These are phyloP conservation scores for Suillus paluster DNA, from an alignment of 768 basidiomycete genomes.

Conservation along the genomic window DNA sequence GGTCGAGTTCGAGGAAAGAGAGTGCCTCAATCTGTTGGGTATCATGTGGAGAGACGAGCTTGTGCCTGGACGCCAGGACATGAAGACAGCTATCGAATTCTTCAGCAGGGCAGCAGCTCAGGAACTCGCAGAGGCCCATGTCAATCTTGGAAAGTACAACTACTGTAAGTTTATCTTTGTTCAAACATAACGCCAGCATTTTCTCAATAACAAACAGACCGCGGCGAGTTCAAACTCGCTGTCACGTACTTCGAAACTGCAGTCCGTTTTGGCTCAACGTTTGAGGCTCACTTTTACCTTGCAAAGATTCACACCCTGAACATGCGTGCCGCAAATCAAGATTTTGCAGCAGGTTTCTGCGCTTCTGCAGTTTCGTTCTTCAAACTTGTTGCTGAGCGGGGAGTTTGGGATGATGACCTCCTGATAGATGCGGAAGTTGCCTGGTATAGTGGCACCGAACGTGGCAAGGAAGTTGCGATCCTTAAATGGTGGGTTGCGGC, in stretches of 20 bases:
- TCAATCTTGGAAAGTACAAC: conserved; percentile 85
- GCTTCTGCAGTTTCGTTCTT: conserved; percentile 91
- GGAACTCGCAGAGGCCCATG: conserved; percentile 91
- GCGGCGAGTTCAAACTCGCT: conserved; percentile 69
- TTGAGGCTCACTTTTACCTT: conserved; percentile 94
- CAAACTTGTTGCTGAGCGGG: conserved; percentile 91
- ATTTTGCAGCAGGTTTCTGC: conserved; percentile 73
- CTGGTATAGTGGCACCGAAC: conserved; percentile 72
- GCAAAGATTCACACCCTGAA: conserved; percentile 78
- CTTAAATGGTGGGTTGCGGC: conserved; percentile 95
- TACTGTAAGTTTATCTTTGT: conserved; percentile 48
- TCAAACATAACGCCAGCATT: background rate
- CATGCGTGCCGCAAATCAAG: conserved; percentile 43
- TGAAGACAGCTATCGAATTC: conserved; percentile 61
- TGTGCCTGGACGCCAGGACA: conserved; percentile 67
- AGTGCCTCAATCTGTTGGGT: conserved; percentile 88
- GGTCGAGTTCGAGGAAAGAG: conserved; percentile 77
- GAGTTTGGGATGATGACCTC: conserved; percentile 83
- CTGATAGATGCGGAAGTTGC: conserved; percentile 78
- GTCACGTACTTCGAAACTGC: conserved; percentile 83
- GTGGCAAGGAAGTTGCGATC: conserved; percentile 83
- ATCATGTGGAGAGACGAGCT: conserved; percentile 93
- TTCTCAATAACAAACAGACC: conserved; percentile 47
- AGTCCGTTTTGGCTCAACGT: conserved; percentile 84
- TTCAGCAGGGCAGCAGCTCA: conserved; percentile 83